Evolutionary conservation across 306 rosid species (phyloP).

Genomic region (Clitoria ternatea): DNA sequence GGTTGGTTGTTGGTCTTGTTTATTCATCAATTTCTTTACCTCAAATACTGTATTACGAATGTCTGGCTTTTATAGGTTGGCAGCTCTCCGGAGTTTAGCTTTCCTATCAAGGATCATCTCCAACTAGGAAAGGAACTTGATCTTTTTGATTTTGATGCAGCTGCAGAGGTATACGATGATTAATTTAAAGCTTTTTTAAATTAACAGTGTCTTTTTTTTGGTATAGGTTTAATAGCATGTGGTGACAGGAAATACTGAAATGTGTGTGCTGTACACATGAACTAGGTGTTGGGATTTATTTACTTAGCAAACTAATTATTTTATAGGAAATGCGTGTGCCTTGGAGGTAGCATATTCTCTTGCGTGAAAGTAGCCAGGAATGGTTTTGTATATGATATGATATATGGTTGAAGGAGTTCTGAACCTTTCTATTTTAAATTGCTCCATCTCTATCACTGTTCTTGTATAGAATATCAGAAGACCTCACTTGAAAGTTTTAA

Average conservation of each 20-base stretch:
- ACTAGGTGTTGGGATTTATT: neutral
- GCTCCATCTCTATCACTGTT: neutral
- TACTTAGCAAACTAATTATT: neutral
- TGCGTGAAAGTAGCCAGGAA: neutral
- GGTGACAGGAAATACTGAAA: constrained; percentile 12
- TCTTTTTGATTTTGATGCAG: constrained; percentile 93
- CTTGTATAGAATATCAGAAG: neutral
- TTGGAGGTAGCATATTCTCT: constrained; percentile 3
- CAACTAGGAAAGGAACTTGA: constrained; percentile 85
- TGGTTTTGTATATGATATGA: constrained; percentile 7
- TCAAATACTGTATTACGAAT: neutral
- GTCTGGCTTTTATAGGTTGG: constrained; percentile 57
- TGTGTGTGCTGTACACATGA: neutral
- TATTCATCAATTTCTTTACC: neutral
- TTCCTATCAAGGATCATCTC: constrained; percentile 84
- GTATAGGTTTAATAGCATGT: neutral
- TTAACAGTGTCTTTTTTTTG: constrained; percentile 21
- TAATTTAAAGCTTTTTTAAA: constrained; percentile 30
- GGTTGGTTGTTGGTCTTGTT: constrained; percentile 18
- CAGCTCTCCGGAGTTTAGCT: constrained; percentile 53
- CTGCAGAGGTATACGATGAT: constrained; percentile 74
- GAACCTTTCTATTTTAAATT: neutral
- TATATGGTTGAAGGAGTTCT: constrained; percentile 1
- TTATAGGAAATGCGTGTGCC: neutral
- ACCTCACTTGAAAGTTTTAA: neutral